Evolutionary conservation across 768 basidiomycete genomes (phyloP), one percentile per base, ranked within the genome.

Genomic region (Collybia nuda): DNA sequence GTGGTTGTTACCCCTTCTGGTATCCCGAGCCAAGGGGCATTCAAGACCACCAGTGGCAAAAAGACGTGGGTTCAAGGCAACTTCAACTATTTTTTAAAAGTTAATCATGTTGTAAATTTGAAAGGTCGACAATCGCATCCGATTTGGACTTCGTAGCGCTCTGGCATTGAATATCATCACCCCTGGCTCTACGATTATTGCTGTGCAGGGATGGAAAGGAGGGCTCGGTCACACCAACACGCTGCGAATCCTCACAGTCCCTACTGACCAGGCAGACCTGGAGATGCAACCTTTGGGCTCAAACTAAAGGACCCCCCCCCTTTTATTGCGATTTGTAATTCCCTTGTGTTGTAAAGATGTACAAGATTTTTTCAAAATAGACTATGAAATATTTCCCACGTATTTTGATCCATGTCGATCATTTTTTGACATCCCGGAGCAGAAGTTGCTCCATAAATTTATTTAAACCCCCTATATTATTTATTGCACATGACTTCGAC

Each of bases 191-290:
- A 92, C 94, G 21, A 81, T 99, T 62, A 78, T 98, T 55, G 96
- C 96, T 43, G 89, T 99, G 4, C 97, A 98, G 70, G 97, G 97
- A n/a, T 99, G 96, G 96, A 96, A 94, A 75, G 92, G 94, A 39
- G 97, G 97, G 51, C 82, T 97, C 40, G 95, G 94, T 26, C 93
- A 97, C 73, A 95, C 93, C 57, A 94, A 95, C 77, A 93, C 91
- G 11, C 75, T 94, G 50, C 86, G 92, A 44, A 80, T 94, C 54
- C 70, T 94, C 58, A 83, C 82, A 36, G 92, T 93, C 40, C 92
- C 92, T 15, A 91, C 88, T 19, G 89, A 93, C 60, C 54, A 69
- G 28, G 88, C 86, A 44, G 92, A 94, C 65, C 71, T 94, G 46
- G 84, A 87, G 67, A 58, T 85, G 69, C 86, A 90, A 66, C 79